These are phyloP conservation scores for Penicillium pulvis DNA, from an alignment of 495 filamentous ascomycete genomes.

Conservation along the genomic window DNA sequence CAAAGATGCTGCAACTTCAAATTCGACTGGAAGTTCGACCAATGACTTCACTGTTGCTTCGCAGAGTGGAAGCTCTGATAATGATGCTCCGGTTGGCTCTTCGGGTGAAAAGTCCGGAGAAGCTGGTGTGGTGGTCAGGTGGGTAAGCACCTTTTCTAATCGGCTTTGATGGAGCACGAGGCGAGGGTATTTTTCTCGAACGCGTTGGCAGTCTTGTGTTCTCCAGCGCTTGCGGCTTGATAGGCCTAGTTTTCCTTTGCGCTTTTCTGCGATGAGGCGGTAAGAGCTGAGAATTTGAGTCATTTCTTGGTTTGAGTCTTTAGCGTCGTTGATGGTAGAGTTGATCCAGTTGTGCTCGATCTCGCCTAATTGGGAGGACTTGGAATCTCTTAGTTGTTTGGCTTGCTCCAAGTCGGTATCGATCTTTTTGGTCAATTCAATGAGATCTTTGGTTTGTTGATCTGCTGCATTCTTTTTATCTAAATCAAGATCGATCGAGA, in stretches of 20 bases:
- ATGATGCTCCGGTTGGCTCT: neutral
- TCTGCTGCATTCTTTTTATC: conserved; percentile 14
- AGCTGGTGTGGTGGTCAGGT: conserved; percentile 3
- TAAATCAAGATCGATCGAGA: conserved; percentile 6
- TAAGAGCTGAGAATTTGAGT: conserved; percentile 14
- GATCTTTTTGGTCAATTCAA: conserved; percentile 13
- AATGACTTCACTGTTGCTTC: neutral
- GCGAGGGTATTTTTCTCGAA: conserved; percentile 9
- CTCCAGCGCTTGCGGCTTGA: conserved; percentile 21
- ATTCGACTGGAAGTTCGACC: neutral
- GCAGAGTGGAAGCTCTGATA: conserved; percentile 5
- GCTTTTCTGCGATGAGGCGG: conserved; percentile 14
- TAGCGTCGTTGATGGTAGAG: conserved; percentile 17
- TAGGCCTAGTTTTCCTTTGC: conserved; percentile 18
- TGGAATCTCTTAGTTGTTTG: conserved; percentile 11
- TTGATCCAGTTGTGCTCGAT: conserved; percentile 24
- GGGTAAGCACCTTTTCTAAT: conserved; percentile 11
- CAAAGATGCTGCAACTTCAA: neutral
- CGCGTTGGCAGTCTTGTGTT: conserved; percentile 4
- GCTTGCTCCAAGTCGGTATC: conserved; percentile 7
- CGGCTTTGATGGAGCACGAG: conserved; percentile 14
- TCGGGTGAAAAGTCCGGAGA: neutral
- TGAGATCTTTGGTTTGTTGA: conserved; percentile 8
- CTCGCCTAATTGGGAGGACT: conserved; percentile 16
- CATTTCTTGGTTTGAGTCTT: conserved; percentile 10